Conservation (phyloP, 306 rosid genomes). For the Neltuma alba region DNA sequence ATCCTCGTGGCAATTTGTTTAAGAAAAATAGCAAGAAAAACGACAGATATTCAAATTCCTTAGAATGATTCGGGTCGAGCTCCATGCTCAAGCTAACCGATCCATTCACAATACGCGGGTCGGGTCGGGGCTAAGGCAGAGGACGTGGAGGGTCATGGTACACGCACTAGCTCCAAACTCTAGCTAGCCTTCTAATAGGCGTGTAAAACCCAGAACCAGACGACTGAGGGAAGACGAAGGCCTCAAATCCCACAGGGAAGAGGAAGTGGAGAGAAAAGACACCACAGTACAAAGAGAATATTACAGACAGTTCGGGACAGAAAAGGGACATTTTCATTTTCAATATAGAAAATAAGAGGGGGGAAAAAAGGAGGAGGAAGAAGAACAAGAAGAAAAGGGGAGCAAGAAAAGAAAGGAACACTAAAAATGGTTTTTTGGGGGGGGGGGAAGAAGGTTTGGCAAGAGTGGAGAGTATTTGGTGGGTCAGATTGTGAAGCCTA, state of each 20-base stretch:
- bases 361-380: too few relatives aligned
- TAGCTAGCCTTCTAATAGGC: not conserved
- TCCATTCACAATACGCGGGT: not conserved
- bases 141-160: constrained; percentile 13
- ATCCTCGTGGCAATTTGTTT: too few relatives aligned
- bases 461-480: constrained; percentile 51
- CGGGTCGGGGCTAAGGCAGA: not conserved
- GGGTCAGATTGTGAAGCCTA: constrained; percentile 40
- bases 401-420: constrained; percentile 4
- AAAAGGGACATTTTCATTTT: constrained; percentile 22
- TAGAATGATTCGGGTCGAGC: not conserved
- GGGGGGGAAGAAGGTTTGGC: constrained; percentile 25
- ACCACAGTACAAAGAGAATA: not conserved
- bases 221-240: not conserved
- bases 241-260: not conserved
- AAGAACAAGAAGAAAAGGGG: not conserved
- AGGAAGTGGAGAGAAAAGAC: not conserved
- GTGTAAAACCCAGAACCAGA: constrained; percentile 38
- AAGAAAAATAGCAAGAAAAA: too few relatives aligned
- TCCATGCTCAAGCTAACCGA: constrained; percentile 21
- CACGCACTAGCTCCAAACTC: constrained; percentile 20
- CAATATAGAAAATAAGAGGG: not conserved
- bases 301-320: not conserved
- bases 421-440: constrained; percentile 2
- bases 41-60: not conserved